Evolutionary conservation across 805 yeast genomes (phyloP).

Genomic region (Yarrowia osloensis): DNA sequence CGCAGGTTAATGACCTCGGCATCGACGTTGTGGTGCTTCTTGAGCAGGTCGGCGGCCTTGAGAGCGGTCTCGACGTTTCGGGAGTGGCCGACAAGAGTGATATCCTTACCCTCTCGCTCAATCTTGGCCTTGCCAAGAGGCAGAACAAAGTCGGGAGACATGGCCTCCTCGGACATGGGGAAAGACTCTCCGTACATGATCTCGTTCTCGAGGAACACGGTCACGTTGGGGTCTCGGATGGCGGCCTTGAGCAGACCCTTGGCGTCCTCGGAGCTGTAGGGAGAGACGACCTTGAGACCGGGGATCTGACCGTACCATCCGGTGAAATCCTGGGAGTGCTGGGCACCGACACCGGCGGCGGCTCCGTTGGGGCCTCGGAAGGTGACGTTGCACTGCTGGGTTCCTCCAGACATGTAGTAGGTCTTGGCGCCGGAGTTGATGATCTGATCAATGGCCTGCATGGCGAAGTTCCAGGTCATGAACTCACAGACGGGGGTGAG

Average conservation of each 20-base stretch:
- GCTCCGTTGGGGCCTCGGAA: constrained; percentile 99
- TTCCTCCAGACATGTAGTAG: constrained; percentile 99
- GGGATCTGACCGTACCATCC: constrained; percentile 99
- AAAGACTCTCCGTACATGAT: constrained; percentile 88
- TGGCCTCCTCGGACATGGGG: constrained; percentile 84
- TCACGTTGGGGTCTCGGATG: constrained; percentile 98
- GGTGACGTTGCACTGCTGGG: constrained; percentile 93
- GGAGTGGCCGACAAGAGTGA: constrained; percentile 86
- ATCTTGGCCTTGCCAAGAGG: constrained; percentile 96
- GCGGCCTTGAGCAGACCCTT: constrained; percentile 96
- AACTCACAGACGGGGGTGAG: constrained; percentile 96
- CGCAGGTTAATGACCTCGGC: constrained; percentile 96
- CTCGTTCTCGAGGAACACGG: constrained; percentile 94
- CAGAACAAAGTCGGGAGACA: constrained; percentile 82
- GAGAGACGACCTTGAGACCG: constrained; percentile 94
- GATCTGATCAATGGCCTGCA: constrained; percentile 99
- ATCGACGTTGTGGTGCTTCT: constrained; percentile 79
- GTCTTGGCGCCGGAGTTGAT: constrained; percentile 99
- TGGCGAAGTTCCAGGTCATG: constrained; percentile 99
- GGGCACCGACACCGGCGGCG: constrained; percentile 99
- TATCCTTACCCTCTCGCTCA: constrained; percentile 89
- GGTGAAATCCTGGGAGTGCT: constrained; percentile 96
- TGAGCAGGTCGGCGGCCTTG: constrained; percentile 85
- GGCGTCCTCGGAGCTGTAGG: constrained; percentile 93
- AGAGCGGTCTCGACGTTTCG: constrained; percentile 85